Conservation (phyloP, 2,329 filamentous ascomycete genomes). For the Fusarium floridanum region DNA sequence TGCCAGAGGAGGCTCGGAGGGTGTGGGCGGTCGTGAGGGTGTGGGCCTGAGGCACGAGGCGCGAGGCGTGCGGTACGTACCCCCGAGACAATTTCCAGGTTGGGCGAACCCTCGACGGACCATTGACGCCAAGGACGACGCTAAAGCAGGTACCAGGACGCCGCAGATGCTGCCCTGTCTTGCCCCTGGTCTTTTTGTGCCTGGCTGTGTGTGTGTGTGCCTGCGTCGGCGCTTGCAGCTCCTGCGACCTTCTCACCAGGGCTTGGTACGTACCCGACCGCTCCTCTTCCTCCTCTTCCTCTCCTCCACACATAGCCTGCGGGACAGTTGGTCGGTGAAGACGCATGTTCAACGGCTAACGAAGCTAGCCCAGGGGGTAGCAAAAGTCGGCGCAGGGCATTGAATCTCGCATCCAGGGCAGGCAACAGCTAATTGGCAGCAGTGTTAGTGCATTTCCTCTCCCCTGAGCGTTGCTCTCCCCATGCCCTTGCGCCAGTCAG, state of each 20-base stretch:
- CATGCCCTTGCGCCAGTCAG: conserved; percentile 21
- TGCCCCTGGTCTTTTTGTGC: conserved; percentile 20
- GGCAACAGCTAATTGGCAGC: conserved; percentile 31
- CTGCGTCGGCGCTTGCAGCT: conserved; percentile 27
- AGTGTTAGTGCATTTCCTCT: conserved; percentile 13
- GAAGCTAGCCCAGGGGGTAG: conserved; percentile 22
- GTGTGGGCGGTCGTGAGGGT: conserved; percentile 18
- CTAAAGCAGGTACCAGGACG: conserved; percentile 41
- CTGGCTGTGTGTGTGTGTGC: conserved; percentile 11
- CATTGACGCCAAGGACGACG: conserved; percentile 37
- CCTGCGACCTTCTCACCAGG: neutral
- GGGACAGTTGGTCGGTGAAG: conserved; percentile 36
- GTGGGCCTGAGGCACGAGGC: conserved; percentile 16
- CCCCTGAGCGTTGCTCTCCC: conserved; percentile 4
- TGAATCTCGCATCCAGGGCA: conserved; percentile 19
- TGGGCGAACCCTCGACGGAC: conserved; percentile 25
- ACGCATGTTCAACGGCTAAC: conserved; percentile 35
- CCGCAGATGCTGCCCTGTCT: conserved; percentile 1
- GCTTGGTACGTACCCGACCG: neutral
- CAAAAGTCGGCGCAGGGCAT: conserved; percentile 21
- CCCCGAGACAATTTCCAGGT: conserved; percentile 22
- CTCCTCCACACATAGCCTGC: neutral
- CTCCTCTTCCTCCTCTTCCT: neutral
- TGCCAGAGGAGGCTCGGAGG: conserved; percentile 34
- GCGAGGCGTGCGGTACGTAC: conserved; percentile 32